Percentiles rank a stretch among this genome's conserved stretches.
Conservation (phyloP, 2,329 filamentous ascomycete species). For the Sclerotinia spermophila region DNA sequence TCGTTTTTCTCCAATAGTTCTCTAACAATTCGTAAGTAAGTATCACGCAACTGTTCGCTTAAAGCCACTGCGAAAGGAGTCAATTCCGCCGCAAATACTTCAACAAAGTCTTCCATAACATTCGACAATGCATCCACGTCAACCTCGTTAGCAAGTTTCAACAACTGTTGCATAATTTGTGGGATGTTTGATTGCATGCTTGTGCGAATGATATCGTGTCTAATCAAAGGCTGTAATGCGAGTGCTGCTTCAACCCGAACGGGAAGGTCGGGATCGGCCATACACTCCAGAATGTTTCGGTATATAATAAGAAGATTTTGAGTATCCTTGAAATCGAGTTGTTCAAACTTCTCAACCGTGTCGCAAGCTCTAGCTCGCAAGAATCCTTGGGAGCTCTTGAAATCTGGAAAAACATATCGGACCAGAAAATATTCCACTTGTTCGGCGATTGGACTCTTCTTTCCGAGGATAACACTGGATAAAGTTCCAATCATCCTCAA, state of each 20-base stretch:
- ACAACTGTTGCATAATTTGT: conserved; percentile 97
- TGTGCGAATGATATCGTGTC: conserved; percentile 87
- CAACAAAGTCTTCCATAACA: conserved; percentile 99
- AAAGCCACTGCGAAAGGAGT: conserved; percentile 96
- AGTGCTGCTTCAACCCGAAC: conserved; percentile 92
- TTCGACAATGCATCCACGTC: conserved; percentile 96
- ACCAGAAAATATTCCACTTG: conserved; percentile 99
- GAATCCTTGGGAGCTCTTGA: conserved; percentile 87
- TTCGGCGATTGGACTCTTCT: conserved; percentile 96
- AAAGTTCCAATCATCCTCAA: conserved; percentile 95
- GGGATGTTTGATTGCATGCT: conserved; percentile 98
- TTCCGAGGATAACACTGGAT: conserved; percentile 88
- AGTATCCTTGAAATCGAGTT: conserved; percentile 92
- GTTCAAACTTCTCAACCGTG: conserved; percentile 96
- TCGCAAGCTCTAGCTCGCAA: conserved; percentile 93
- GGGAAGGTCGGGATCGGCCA: conserved; percentile 90
- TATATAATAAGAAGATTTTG: conserved; percentile 97
- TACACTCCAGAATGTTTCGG: conserved; percentile 92
- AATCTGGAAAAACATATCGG: conserved; percentile 96
- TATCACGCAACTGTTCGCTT: conserved; percentile 92
- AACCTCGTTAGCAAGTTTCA: conserved; percentile 96
- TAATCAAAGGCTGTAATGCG: conserved; percentile 89
- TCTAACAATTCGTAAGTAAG: conserved; percentile 87
- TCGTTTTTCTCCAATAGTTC: conserved; percentile 87
- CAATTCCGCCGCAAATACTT: conserved; percentile 94